These are phyloP conservation scores for Mallotus nudiflorus DNA, from an alignment of 345 rosid genomes.

Conservation along the genomic window DNA sequence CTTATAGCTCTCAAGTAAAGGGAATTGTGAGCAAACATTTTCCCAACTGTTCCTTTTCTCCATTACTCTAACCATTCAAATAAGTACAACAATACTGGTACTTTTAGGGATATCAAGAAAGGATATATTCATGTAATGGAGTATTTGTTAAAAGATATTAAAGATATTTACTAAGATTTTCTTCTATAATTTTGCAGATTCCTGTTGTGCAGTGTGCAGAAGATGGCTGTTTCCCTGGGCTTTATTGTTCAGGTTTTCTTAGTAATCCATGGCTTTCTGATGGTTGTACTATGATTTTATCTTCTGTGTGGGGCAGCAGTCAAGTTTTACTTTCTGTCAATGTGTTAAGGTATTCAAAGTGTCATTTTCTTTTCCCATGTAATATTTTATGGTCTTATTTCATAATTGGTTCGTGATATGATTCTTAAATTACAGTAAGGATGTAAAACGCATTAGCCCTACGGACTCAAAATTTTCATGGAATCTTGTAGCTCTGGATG, in stretches of 20 bases:
- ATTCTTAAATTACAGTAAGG: conserved; percentile 54
- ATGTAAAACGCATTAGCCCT: conserved; percentile 65
- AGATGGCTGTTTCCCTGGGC: conserved; percentile 84
- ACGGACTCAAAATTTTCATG: conserved; percentile 62
- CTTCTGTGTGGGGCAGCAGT: conserved; percentile 72
- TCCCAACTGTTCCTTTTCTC: not conserved
- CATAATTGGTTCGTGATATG: conserved; percentile 17
- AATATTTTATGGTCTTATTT: not conserved
- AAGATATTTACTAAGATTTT: not conserved
- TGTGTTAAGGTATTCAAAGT: conserved; percentile 48
- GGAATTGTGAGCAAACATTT: not conserved
- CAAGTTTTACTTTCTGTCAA: conserved; percentile 71
- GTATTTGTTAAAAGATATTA: not conserved
- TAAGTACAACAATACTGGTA: too few relatives aligned
- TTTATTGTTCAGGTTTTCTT: conserved; percentile 53
- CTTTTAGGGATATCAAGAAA: not conserved
- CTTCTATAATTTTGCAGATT: conserved; percentile 50
- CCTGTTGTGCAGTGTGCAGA: conserved; percentile 65
- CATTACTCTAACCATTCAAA: not conserved
- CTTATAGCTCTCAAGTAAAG: not conserved
- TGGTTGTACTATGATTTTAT: conserved; percentile 69
- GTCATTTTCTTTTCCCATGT: not conserved
- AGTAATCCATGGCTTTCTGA: conserved; percentile 87
- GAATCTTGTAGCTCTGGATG: conserved; percentile 64
- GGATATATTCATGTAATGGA: not conserved